Base-by-base conservation (phyloP, 2,329 filamentous ascomycete species). In the Sarocladium brachiariae region DNA sequence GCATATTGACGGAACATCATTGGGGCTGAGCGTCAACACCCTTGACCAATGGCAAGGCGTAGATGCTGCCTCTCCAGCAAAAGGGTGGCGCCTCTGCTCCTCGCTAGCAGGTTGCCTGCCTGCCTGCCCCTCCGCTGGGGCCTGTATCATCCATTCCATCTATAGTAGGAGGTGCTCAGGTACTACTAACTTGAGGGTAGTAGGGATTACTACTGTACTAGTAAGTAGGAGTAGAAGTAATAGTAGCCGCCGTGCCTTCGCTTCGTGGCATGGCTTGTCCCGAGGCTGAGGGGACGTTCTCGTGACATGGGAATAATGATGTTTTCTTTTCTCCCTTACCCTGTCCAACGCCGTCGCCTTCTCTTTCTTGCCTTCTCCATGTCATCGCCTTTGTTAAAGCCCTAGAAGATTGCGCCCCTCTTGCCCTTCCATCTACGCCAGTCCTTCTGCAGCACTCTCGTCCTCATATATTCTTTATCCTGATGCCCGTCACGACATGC, bases 1-100 rank as follows among this genome's bases (percentile, higher is more conserved):
- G n/a, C n/a, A n/a, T 25, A 47, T 47, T 47, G 43, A 25, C 43
- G 18, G 25, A 11, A 33, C 43, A 21, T 47, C 14, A 47, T 47
- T 47, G 43, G 43, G 25, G 27, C 43, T 47, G 43, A 30, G 43
- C 24, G 33, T 47, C 5, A n/a, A 10, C 4, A 10, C 27, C 9
- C n/a, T 18, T n/a, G n/a, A 23, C 43, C 25, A 47, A 47, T 47
- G 25, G 27, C 43, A 33, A 13, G 7, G 25, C 43, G 43, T 33
- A 47, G 43, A 19, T 5, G 43, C 43, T n/a, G 3, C 19, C 19
- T 47, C 4, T 21, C 21, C 24, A 19, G 13, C n/a, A 19, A 23
- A 4, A 16, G 10, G 13, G 16, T 23, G 16, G n/a, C 37, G 19
- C 21, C 37, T 41, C 21, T 41, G 11, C 10, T 13, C 9, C 9